phyloP scores from a whole-genome alignment of 352 stramenopile genomes.

The Phytophthora syringae region DNA sequence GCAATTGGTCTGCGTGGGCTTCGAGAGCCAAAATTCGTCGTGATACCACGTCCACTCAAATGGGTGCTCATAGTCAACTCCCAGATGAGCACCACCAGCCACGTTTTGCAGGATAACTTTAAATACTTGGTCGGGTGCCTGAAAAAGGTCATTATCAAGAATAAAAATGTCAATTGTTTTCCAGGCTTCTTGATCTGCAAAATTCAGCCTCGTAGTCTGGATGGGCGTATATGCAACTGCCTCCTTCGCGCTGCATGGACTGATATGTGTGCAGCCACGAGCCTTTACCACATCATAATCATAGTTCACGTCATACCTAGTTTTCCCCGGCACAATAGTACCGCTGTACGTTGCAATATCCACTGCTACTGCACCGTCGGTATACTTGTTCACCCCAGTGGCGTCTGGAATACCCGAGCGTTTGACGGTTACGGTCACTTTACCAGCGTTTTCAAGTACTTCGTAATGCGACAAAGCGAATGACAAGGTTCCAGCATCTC shows the following conservation, averaged over 20 bases:
- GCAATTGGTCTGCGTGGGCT: conserved; percentile 35
- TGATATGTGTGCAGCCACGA: conserved; percentile 67
- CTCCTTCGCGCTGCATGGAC: conserved; percentile 59
- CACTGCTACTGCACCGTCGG: conserved; percentile 57
- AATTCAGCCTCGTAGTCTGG: conserved; percentile 50
- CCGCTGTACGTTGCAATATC: conserved; percentile 67
- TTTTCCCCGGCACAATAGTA: conserved; percentile 53
- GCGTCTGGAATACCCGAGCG: conserved; percentile 56
- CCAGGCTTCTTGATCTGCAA: conserved; percentile 50
- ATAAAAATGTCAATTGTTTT: conserved; percentile 62
- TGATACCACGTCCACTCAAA: conserved; percentile 56
- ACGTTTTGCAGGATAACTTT: conserved; percentile 63
- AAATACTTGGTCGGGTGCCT: conserved; percentile 71
- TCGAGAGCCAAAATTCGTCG: conserved; percentile 52
- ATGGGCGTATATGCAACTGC: conserved; percentile 58
- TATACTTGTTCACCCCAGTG: conserved; percentile 65
- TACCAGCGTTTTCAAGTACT: conserved; percentile 61
- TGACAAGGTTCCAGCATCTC: conserved; percentile 72
- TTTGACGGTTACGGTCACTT: conserved; percentile 51
- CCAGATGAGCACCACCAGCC: conserved; percentile 58
- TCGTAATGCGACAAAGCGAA: conserved; percentile 63
- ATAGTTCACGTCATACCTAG: conserved; percentile 55
- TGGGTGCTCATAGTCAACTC: conserved; percentile 67
- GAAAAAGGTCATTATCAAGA: conserved; percentile 62
- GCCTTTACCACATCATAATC: conserved; percentile 61